These are phyloP conservation scores for Lactarius deliciosus DNA, from an alignment of 768 basidiomycete species.

Conservation along the genomic window DNA sequence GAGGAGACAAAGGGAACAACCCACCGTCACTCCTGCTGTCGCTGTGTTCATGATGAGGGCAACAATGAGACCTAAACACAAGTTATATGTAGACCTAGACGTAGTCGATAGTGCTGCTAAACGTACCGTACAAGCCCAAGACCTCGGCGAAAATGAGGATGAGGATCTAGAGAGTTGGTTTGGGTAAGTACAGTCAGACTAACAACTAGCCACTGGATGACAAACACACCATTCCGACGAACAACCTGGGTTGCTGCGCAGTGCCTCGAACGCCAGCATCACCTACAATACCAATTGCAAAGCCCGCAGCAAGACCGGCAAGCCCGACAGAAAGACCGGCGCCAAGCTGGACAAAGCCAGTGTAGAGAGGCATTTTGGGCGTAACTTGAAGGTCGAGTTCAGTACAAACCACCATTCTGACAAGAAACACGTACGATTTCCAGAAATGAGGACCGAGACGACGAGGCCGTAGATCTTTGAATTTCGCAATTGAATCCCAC, in stretches of 20 bases:
- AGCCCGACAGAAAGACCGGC: slow-evolving; percentile 92
- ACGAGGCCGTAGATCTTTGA: slow-evolving; percentile 98
- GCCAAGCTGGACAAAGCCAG: slow-evolving; percentile 92
- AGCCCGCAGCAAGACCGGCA: slow-evolving; percentile 94
- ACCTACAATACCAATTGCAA: slow-evolving; percentile 98
- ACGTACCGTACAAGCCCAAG: slow-evolving; percentile 80
- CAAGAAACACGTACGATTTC: slow-evolving; percentile 65
- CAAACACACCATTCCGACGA: slow-evolving; percentile 80
- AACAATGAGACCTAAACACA: slow-evolving; percentile 43
- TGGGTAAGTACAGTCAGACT: neutral
- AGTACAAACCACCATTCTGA: neutral
- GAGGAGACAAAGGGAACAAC: neutral
- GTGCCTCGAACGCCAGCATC: slow-evolving; percentile 98
- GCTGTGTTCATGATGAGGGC: slow-evolving; percentile 53
- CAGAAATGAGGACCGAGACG: slow-evolving; percentile 93
- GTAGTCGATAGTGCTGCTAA: neutral
- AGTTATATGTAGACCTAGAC: slow-evolving; percentile 13
- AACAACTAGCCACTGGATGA: neutral
- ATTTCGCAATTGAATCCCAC: neutral
- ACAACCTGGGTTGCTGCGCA: slow-evolving; percentile 92
- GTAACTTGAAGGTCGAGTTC: slow-evolving; percentile 16
- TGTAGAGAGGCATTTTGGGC: slow-evolving; percentile 58
- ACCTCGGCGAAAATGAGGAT: slow-evolving; percentile 99
- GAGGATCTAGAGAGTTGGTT: slow-evolving; percentile 38
- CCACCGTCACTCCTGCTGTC: slow-evolving; percentile 1